phyloP scores from a whole-genome alignment of 139 green algal genomes.

The Chlamydomonas incerta region DNA sequence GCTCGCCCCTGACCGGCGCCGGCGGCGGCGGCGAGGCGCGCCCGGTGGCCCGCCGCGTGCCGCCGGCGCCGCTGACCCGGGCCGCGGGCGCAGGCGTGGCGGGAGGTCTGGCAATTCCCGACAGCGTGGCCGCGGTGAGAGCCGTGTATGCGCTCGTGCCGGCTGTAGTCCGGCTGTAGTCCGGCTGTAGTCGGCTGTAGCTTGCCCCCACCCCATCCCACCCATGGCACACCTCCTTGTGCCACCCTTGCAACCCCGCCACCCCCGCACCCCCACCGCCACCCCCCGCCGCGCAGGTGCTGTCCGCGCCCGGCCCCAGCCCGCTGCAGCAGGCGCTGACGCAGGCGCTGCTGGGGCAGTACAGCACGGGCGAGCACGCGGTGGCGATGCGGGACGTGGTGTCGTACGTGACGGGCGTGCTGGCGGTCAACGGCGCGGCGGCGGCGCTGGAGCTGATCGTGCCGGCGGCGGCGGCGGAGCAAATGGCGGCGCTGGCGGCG shows the following conservation, averaged over 20 bases:
- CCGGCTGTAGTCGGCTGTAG: no score
- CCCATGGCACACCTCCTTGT: no score
- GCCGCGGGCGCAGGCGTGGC: not conserved
- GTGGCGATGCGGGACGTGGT: constrained; percentile 53
- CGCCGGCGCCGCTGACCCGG: constrained; percentile 1
- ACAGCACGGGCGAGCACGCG: constrained; percentile 57
- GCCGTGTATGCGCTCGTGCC: no score
- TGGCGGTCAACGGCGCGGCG: constrained; percentile 45
- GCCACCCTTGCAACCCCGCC: no score
- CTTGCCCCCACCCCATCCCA: no score
- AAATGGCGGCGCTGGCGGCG: constrained; percentile 1
- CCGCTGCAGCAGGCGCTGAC: constrained; percentile 53
- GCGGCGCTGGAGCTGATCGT: constrained; percentile 31
- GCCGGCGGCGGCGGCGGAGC: not conserved
- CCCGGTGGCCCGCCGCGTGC: constrained; percentile 6
- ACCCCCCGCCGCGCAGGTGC: constrained; percentile 5
- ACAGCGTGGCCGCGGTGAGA: constrained; percentile 10
- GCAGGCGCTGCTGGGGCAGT: constrained; percentile 58
- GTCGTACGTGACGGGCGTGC: constrained; percentile 36
- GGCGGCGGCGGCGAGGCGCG: not conserved
- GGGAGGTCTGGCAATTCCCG: not conserved
- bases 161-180: no score
- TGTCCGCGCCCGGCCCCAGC: not conserved
- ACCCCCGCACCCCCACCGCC: no score
- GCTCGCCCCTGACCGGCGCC: not conserved